Evolutionary conservation across 345 rosid species (phyloP).

Genomic region (Psidium guajava): DNA sequence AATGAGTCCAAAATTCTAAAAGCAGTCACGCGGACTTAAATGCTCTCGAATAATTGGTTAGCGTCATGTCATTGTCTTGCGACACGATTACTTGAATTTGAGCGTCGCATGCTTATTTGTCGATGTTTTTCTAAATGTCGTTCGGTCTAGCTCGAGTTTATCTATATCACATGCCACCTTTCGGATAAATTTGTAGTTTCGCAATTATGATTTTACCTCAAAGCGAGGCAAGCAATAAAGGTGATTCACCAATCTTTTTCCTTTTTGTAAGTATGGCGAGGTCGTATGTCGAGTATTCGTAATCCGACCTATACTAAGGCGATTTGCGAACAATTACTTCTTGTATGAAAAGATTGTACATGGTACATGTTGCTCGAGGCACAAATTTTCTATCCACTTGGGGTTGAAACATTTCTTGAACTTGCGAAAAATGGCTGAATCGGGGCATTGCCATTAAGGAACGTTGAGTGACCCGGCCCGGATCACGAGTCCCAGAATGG

Average conservation of each 20-base stretch:
- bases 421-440: not conserved
- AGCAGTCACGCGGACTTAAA: not conserved
- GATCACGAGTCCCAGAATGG: not conserved
- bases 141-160: not conserved
- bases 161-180: not conserved
- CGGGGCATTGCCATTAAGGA: accelerated
- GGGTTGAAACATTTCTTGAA: not conserved
- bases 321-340: not conserved
- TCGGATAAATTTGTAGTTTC: not conserved
- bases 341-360: not conserved
- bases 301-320: not conserved
- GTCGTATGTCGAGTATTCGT: not conserved
- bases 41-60: not conserved
- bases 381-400: not conserved
- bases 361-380: not conserved
- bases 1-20: not conserved
- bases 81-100: accelerated
- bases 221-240: not conserved
- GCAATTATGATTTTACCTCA: not conserved
- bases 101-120: not conserved
- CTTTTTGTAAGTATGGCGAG: not conserved
- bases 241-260: not conserved
- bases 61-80: not conserved
- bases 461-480: not conserved
- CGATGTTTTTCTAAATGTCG: not conserved